Percentiles rank a stretch among this genome's conserved stretches.
Conservation (phyloP, 83 land plant species). For the Picea mariana region DNA sequence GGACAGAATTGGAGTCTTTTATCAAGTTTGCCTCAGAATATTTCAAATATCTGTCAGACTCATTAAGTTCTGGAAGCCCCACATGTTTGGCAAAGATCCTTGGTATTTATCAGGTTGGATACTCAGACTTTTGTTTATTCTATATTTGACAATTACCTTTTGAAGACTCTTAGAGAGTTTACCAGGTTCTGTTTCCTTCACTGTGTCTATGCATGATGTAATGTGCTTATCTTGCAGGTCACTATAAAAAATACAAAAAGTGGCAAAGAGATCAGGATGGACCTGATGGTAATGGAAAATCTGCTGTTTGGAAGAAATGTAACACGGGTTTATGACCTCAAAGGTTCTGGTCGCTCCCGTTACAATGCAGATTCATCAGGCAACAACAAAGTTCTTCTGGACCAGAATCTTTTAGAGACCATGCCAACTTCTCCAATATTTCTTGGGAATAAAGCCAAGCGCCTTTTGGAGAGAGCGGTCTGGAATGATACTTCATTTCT, state of each 20-base stretch:
- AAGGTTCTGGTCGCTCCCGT: constrained; percentile 81
- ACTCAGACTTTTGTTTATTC: background rate
- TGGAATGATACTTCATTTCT: constrained; percentile 91
- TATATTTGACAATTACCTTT: background rate
- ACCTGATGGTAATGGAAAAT: constrained; percentile 94
- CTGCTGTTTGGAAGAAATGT: constrained; percentile 64
- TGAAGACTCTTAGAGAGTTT: too few relatives aligned
- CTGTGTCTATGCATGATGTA: background rate
- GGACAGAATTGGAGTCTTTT: constrained; percentile 89
- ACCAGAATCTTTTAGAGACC: constrained; percentile 77
- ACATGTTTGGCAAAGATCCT: constrained; percentile 89
- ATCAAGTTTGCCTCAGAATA: constrained; percentile 82
- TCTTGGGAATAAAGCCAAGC: constrained; percentile 81
- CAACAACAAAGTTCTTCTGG: constrained; percentile 72
- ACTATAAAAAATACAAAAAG: constrained; percentile 49
- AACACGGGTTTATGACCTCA: constrained; percentile 77
- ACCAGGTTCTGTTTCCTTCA: too few relatives aligned
- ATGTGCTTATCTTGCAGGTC: constrained; percentile 32
- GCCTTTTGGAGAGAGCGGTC: constrained; percentile 81
- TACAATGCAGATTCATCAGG: constrained; percentile 81
- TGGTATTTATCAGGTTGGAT: constrained; percentile 77
- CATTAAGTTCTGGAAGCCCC: constrained; percentile 73
- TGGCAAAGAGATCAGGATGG: constrained; percentile 77
- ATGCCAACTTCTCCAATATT: constrained; percentile 84
- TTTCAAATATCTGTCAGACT: constrained; percentile 71